These are phyloP conservation scores for Colletotrichum sp. DNA, from an alignment of 2,329 filamentous ascomycete species.

Conservation along the genomic window DNA sequence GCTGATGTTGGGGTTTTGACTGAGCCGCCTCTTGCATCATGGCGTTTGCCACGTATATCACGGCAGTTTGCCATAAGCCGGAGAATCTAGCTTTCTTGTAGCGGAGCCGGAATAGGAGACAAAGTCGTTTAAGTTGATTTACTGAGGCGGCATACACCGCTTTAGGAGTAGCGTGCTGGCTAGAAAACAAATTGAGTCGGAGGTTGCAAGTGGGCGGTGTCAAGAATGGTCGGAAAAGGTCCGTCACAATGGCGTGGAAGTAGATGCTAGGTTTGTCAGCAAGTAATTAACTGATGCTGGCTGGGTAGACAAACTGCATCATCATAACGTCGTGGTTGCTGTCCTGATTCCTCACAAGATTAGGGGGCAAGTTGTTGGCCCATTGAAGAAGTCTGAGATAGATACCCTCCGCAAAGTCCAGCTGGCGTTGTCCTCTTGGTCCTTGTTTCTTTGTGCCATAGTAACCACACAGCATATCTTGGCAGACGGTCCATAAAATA, in stretches of 20 bases:
- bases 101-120: background rate
- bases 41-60: slow-evolving; percentile 5
- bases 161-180: background rate
- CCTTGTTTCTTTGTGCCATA: background rate
- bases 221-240: slow-evolving; percentile 2
- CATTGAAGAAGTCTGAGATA: background rate
- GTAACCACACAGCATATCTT: background rate
- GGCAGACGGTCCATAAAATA: background rate
- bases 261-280: background rate
- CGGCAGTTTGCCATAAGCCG: background rate
- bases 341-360: background rate
- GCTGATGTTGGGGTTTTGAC: background rate
- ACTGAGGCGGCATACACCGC: background rate
- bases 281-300: too few relatives aligned
- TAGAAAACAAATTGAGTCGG: background rate
- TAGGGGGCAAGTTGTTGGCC: background rate
- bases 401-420: background rate
- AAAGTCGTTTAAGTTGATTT: background rate
- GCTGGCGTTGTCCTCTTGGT: accelerated
- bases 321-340: background rate
- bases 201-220: background rate
- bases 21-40: background rate
- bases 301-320: background rate
- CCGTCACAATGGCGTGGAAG: slow-evolving; percentile 1
- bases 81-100: background rate